Evolutionary conservation across 345 rosid species (phyloP), one percentile per base, ranked within the genome.

Genomic region (Eucalyptus regnans): DNA sequence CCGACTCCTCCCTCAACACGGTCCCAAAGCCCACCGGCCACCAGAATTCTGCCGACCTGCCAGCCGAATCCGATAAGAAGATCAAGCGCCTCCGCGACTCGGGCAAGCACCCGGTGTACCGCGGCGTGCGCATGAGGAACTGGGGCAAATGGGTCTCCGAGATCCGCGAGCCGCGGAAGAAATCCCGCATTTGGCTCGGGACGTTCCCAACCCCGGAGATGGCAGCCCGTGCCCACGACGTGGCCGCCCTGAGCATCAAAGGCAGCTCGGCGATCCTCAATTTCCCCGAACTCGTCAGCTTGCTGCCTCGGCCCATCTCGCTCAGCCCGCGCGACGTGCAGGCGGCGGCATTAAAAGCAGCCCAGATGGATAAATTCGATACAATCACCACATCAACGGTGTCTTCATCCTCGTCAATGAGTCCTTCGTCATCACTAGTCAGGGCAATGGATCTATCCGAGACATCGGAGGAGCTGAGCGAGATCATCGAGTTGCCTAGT

Each of bases 131-230:
- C 17, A 90, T 88, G 91, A 86, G 90, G 43, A 86, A 58, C 86
- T 90, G 91, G 90, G 91, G 91, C 85, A 90, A 88, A 58, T 90
- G 91, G 91, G 91, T 90, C 31, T 90, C 91, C 33, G 91, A 90
- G 33, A 90, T 90, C 80, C 88, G 91, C 27, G 89, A 87, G 86
- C 91, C 90, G 41, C 87, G 88, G 64, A 90, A 90, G 88, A 90
- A 90, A 50, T 90, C 90, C 37, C 90, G 91, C 51, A 90, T 90
- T 29, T 90, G 91, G 91, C 90, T 90, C 86, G 91, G 91, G 86
- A 90, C 91, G 22, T 90, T 88, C 88, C 86, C 89, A 25, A 90
- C 91, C 4, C 88, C 91, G 17, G 91, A 90, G 66, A 90, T 90
- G 91, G 91, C 91, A 33, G 91, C 91, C 6, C 86, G 91, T 2